Percentiles rank a stretch among this genome's conserved stretches.
Evolutionary conservation across 2,329 filamentous ascomycete genomes (phyloP).

Genomic region (Emmonsiellopsis sp.): DNA sequence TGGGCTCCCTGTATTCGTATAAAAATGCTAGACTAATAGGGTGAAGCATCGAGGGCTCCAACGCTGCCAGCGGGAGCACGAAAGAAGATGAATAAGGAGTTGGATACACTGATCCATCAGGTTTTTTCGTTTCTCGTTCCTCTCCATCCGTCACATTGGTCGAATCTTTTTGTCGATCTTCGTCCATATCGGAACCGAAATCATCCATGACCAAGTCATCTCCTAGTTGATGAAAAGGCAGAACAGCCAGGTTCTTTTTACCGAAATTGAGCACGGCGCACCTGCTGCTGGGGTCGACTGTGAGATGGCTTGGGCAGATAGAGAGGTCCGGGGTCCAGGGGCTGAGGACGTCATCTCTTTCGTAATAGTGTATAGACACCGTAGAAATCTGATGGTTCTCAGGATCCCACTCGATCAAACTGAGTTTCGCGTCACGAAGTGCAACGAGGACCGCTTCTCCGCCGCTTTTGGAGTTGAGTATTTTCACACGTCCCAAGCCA

Average conservation of each 20-base stretch:
- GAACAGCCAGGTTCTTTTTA: constrained; percentile 74
- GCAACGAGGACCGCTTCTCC: constrained; percentile 77
- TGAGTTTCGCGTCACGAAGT: constrained; percentile 85
- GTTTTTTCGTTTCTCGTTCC: constrained; percentile 25
- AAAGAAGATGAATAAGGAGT: constrained; percentile 86
- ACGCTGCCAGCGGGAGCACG: constrained; percentile 76
- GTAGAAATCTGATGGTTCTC: constrained; percentile 70
- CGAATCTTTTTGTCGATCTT: constrained; percentile 45
- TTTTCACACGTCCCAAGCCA: constrained; percentile 69
- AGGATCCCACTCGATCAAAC: constrained; percentile 87
- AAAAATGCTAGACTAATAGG: constrained; percentile 88
- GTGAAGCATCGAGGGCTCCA: constrained; percentile 80
- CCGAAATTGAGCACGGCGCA: constrained; percentile 95
- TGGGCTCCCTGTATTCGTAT: constrained; percentile 94
- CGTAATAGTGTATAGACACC: constrained; percentile 94
- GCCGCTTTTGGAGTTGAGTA: constrained; percentile 62
- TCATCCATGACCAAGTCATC: constrained; percentile 88
- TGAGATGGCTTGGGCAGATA: constrained; percentile 70
- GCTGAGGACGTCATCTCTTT: constrained; percentile 78
- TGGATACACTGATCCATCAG: constrained; percentile 18
- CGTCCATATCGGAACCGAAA: constrained; percentile 75
- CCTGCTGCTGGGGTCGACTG: constrained; percentile 81
- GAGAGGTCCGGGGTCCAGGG: constrained; percentile 72
- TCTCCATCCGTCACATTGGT: constrained; percentile 20
- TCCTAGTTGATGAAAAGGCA: constrained; percentile 79